Conservation (phyloP, 2,329 filamentous ascomycete species). For the Pseudogymnoascus sp. region DNA sequence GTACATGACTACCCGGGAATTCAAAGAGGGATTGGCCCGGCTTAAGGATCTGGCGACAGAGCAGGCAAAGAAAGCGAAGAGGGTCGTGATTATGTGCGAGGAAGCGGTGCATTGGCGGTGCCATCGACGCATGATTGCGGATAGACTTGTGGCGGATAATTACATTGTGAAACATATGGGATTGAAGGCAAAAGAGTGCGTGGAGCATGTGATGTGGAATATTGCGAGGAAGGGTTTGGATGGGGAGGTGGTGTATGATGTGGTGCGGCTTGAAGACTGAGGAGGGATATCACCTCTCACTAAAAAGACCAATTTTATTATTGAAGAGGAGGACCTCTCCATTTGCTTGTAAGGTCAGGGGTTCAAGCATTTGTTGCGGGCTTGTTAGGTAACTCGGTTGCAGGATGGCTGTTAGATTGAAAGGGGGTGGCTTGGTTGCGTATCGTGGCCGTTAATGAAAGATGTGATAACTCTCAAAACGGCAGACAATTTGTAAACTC, state of each 20-base stretch:
- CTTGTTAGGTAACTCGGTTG: background rate
- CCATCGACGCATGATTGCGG: conserved; percentile 1
- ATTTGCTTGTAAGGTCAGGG: background rate
- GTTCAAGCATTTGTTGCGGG: background rate
- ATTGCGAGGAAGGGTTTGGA: background rate
- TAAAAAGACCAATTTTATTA: background rate
- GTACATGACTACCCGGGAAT: background rate
- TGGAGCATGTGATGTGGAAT: background rate
- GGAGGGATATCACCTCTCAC: background rate
- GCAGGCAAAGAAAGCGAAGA: background rate
- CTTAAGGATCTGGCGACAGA: background rate
- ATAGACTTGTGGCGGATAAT: background rate
- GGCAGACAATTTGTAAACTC: background rate
- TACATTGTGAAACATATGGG: background rate
- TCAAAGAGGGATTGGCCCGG: background rate
- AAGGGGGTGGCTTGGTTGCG: background rate
- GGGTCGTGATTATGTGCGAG: background rate
- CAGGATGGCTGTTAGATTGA: background rate
- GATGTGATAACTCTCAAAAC: background rate
- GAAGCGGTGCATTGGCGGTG: background rate
- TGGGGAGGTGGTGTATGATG: background rate
- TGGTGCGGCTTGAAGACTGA: background rate
- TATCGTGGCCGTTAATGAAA: background rate
- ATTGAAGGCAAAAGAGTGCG: background rate
- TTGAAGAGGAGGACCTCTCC: background rate